phyloP scores from a whole-genome alignment of 1,284 basidiomycete species.

The Cryptococcus amylolentus region DNA sequence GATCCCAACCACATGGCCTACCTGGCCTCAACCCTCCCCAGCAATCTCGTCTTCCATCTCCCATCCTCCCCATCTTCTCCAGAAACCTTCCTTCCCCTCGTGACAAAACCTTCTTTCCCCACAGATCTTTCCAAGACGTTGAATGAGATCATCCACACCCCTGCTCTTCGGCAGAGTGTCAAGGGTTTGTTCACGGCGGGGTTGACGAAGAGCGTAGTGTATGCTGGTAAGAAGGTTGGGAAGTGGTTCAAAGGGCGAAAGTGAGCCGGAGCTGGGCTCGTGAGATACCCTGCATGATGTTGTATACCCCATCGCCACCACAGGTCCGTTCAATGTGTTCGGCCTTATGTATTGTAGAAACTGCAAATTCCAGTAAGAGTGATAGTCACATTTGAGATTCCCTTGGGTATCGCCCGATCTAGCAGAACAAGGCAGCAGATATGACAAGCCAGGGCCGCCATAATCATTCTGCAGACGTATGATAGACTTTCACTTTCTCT shows the following conservation, averaged over 20 bases:
- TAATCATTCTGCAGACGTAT: too few species aligned
- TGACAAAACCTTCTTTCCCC: constrained; percentile 61
- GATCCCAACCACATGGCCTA: constrained; percentile 62
- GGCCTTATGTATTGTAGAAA: too few species aligned
- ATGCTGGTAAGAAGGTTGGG: constrained; percentile 68
- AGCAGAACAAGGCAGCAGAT: too few species aligned
- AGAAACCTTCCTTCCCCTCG: constrained; percentile 48
- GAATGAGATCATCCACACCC: constrained; percentile 69
- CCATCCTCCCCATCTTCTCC: background rate
- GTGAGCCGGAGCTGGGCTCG: background rate
- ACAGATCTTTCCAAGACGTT: constrained; percentile 64
- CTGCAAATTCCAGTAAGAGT: too few species aligned
- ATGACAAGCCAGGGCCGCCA: too few species aligned
- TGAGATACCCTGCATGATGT: constrained; percentile 9
- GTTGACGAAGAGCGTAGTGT: constrained; percentile 69
- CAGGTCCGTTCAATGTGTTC: too few species aligned
- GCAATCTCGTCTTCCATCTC: constrained; percentile 50
- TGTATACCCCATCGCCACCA: constrained; percentile 3
- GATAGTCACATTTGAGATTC: too few species aligned
- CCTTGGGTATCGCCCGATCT: too few species aligned
- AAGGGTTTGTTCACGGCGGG: constrained; percentile 87
- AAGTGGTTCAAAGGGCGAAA: constrained; percentile 67
- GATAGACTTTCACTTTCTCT: too few species aligned
- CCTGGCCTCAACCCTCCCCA: constrained; percentile 73
- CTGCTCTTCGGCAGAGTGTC: constrained; percentile 75